A percentile compares a stretch with the other conserved stretches of the same genome.
Conservation (phyloP, 805 yeast genomes). For the Nakazawaea ishiwadae region DNA sequence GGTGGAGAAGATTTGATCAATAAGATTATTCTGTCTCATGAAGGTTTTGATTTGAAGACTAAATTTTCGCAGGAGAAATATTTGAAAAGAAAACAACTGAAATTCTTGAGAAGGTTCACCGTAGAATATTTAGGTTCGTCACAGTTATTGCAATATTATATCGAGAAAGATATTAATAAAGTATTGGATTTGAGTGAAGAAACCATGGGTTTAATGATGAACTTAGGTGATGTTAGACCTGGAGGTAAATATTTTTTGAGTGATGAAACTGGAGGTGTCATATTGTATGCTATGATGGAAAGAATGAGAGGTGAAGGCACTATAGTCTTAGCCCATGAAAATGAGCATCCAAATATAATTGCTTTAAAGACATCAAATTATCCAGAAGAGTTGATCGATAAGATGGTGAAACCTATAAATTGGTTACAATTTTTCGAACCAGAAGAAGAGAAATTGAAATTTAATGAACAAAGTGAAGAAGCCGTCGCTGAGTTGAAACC, state of each 20-base stretch:
- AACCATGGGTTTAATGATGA: constrained; percentile 70
- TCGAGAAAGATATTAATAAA: constrained; percentile 69
- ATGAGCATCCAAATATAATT: constrained; percentile 84
- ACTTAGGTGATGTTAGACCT: constrained; percentile 77
- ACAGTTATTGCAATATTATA: constrained; percentile 65
- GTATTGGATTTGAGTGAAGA: constrained; percentile 84
- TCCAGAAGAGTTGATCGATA: constrained; percentile 43
- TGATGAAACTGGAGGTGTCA: constrained; percentile 94
- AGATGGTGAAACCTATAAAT: constrained; percentile 65
- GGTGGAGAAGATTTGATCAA: constrained; percentile 77
- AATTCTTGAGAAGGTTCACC: constrained; percentile 81
- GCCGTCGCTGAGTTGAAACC: constrained; percentile 54
- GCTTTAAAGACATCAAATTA: constrained; percentile 65
- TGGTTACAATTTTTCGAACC: constrained; percentile 83
- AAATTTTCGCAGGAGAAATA: constrained; percentile 88
- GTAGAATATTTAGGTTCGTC: constrained; percentile 72
- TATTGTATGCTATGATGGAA: constrained; percentile 81
- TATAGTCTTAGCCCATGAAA: constrained; percentile 78
- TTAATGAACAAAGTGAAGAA: constrained; percentile 38
- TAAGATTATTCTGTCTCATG: constrained; percentile 78
- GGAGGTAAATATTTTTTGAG: constrained; percentile 85
- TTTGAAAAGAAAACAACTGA: constrained; percentile 84
- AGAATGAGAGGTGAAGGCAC: constrained; percentile 78
- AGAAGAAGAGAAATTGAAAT: constrained; percentile 36
- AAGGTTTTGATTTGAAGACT: constrained; percentile 84